These are phyloP conservation scores for Paxillus involutus DNA, from an alignment of 768 basidiomycete genomes.

Conservation along the genomic window DNA sequence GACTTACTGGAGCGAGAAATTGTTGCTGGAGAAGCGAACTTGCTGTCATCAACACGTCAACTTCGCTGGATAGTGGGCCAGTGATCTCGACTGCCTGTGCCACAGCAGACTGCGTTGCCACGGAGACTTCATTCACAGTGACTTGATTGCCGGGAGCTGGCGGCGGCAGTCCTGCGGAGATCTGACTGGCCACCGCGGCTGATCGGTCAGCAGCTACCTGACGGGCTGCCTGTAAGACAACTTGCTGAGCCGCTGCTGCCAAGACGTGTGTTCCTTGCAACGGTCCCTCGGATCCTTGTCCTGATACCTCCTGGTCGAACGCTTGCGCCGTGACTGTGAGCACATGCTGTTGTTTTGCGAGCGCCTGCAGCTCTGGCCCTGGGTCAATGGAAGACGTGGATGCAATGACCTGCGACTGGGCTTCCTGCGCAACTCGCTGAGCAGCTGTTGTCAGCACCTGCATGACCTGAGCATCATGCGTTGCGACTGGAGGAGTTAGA, in stretches of 20 bases:
- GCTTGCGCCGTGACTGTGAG: conserved; percentile 71
- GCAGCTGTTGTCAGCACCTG: conserved; percentile 76
- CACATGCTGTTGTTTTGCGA: conserved; percentile 82
- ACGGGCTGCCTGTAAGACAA: conserved; percentile 75
- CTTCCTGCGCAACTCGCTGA: conserved; percentile 74
- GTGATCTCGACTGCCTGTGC: conserved; percentile 80
- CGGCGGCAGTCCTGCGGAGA: conserved; percentile 38
- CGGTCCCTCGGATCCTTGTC: conserved; percentile 46
- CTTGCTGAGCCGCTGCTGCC: conserved; percentile 76
- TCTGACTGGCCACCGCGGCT: conserved; percentile 39
- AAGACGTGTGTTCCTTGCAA: conserved; percentile 52
- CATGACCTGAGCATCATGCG: conserved; percentile 69
- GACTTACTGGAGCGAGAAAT: conserved; percentile 30
- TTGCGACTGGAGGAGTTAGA: conserved; percentile 35
- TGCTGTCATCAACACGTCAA: conserved; percentile 79
- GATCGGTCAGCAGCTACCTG: conserved; percentile 55
- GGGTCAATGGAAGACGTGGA: conserved; percentile 46
- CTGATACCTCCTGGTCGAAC: conserved; percentile 67
- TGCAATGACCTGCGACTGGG: conserved; percentile 64
- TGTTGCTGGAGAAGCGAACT: conserved; percentile 50
- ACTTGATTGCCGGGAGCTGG: conserved; percentile 39
- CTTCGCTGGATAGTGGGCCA: conserved; percentile 70
- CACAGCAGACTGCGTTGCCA: conserved; percentile 73
- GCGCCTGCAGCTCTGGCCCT: conserved; percentile 55
- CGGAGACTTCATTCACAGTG: conserved; percentile 57